Base-by-base conservation (phyloP, 139 green algal species). In the Chlamydomonas sphaeroides region DNA sequence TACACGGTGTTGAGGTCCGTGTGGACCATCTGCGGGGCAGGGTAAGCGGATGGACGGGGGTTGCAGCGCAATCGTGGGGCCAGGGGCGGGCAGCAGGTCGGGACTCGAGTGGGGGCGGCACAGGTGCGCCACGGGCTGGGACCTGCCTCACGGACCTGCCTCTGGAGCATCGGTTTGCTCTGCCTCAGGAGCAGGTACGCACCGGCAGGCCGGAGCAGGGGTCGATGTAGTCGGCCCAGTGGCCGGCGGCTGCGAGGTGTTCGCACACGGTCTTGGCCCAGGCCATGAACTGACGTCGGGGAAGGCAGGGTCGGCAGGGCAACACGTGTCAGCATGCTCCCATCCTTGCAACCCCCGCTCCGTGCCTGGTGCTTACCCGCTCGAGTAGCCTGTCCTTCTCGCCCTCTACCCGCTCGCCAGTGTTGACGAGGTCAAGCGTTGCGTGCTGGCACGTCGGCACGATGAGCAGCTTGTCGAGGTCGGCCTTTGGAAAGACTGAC, bases 141-240 rank as follows among this genome's bases (percentile, higher is more conserved):
- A n/a, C n/a, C n/a, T n/a, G n/a, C n/a, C n/a, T n/a, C n/a, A n/a
- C n/a, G n/a, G n/a, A n/a, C n/a, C n/a, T n/a, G n/a, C n/a, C n/a
- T n/a, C n/a, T n/a, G n/a, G n/a, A n/a, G n/a, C n/a, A n/a, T n/a
- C n/a, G n/a, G n/a, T n/a, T n/a, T n/a, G n/a, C n/a, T n/a, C n/a
- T n/a, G n/a, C n/a, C n/a, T n/a, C n/a, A n/a, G n/a, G 11, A 53
- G 45, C 57, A 65, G 28, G 41, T 66, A 88, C 84, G 56, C 51
- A 97, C 92, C 68, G 96, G 94, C 25, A 99, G 85, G 14, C 97
- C 97, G 18, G 92, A 97, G 90, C 96, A 99, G 5, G 97, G 97
- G 76, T 99, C 97, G 33, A 99, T 98, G 89, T 98, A 99, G 79
- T 99, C 97, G 15, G 90, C 90, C 94, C 96, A 99, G 86, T 97